phyloP scores from a whole-genome alignment of 208 protist species.

The Porcisia hertigi region DNA sequence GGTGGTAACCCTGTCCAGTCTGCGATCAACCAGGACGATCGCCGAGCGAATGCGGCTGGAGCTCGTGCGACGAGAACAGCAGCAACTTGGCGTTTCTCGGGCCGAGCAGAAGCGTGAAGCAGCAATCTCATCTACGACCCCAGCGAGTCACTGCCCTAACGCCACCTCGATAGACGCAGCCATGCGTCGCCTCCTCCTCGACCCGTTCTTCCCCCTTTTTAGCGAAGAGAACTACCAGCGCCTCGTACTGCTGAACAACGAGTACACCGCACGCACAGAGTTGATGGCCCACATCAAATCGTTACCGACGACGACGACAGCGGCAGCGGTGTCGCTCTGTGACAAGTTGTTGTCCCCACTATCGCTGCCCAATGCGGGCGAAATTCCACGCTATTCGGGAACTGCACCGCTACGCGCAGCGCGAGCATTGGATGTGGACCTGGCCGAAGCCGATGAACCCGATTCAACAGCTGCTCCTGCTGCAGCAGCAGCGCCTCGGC shows the following conservation, averaged over 20 bases:
- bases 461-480: background rate
- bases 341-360: background rate
- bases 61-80: constrained; percentile 21
- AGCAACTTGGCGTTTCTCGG: background rate
- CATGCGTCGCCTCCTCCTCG: constrained; percentile 35
- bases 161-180: constrained; percentile 16
- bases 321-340: background rate
- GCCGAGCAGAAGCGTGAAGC: background rate
- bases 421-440: constrained; percentile 28
- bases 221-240: constrained; percentile 83
- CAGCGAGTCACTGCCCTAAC: background rate
- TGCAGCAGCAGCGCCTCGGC: background rate
- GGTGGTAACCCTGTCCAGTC: constrained; percentile 15
- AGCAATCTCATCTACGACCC: background rate
- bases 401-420: constrained; percentile 14
- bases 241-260: constrained; percentile 59
- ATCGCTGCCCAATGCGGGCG: background rate
- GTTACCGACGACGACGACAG: background rate
- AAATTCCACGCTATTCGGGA: constrained; percentile 8
- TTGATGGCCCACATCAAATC: constrained; percentile 18
- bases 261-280: constrained; percentile 44
- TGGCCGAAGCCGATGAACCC: constrained; percentile 24
- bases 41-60: constrained; percentile 19
- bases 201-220: constrained; percentile 61
- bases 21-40: constrained; percentile 18